Conservation (phyloP, 495 filamentous ascomycete genomes). For the Beverwykella pulmonaria region DNA sequence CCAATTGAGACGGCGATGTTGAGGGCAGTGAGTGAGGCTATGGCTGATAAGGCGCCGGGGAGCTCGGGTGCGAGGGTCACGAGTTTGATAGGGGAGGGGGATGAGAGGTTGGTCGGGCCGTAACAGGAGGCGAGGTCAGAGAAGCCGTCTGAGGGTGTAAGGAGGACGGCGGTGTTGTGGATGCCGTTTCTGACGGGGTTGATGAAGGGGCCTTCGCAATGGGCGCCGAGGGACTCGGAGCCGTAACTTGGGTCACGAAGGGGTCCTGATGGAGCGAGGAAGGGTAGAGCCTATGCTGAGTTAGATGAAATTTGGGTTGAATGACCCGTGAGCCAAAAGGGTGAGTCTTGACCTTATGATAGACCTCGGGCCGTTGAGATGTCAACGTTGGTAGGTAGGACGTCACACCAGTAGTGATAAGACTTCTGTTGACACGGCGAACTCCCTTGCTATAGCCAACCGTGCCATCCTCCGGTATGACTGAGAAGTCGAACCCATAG, state of each 20-base stretch:
- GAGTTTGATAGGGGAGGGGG: slow-evolving; percentile 60
- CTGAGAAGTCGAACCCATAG: slow-evolving; percentile 83
- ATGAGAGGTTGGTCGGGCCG: slow-evolving; percentile 61
- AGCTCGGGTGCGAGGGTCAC: slow-evolving; percentile 82
- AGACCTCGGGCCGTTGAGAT: slow-evolving; percentile 68
- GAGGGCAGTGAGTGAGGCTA: slow-evolving; percentile 60
- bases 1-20: slow-evolving; percentile 74
- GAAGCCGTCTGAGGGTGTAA: slow-evolving; percentile 52
- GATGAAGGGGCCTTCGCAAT: slow-evolving; percentile 84
- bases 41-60: slow-evolving; percentile 61
- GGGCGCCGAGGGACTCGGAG: slow-evolving; percentile 79
- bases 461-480: slow-evolving; percentile 63
- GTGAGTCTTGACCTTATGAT: slow-evolving; percentile 54
- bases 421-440: slow-evolving; percentile 63
- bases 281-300: slow-evolving; percentile 62
- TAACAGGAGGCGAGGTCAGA: slow-evolving; percentile 68
- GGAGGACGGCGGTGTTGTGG: slow-evolving; percentile 69
- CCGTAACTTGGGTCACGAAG: slow-evolving; percentile 60
- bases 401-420: slow-evolving; percentile 78
- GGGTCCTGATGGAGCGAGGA: slow-evolving; percentile 67
- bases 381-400: slow-evolving; percentile 80
- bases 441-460: slow-evolving; percentile 67
- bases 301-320: slow-evolving; percentile 5
- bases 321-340: not conserved
- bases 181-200: slow-evolving; percentile 70